A percentile compares a stretch with the other conserved stretches of the same genome.
Conservation (phyloP, 768 basidiomycete species). For the Rhodotorula kratochvilovae region DNA sequence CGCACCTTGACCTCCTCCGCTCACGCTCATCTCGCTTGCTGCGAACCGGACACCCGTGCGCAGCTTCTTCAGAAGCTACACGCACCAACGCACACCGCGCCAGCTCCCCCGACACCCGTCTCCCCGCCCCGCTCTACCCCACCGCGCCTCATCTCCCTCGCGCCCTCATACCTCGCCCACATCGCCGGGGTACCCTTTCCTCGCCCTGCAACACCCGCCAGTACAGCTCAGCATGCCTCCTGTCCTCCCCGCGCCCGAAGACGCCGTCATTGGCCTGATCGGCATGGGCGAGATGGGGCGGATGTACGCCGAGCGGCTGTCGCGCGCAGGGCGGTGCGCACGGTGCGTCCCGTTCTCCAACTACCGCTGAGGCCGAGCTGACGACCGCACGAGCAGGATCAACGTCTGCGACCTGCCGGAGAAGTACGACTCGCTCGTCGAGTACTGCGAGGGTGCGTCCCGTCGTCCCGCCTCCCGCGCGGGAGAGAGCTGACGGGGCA, state of each 20-base stretch:
- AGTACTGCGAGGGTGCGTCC: slow-evolving; percentile 59
- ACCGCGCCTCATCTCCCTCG: too few relatives aligned
- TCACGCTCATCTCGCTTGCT: too few relatives aligned
- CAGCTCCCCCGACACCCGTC: too few relatives aligned
- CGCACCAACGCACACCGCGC: too few relatives aligned
- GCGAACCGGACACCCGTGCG: too few relatives aligned
- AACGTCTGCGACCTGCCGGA: slow-evolving; percentile 80
- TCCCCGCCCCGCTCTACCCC: too few relatives aligned
- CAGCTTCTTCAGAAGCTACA: too few relatives aligned
- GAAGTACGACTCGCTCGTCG: slow-evolving; percentile 62
- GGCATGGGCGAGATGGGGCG: slow-evolving; percentile 97
- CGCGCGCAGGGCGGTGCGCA: slow-evolving; percentile 70
- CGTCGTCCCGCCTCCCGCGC: not conserved
- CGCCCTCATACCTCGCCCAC: too few relatives aligned
- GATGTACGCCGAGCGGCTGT: slow-evolving; percentile 81
- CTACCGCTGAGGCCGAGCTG: not conserved
- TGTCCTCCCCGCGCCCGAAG: not conserved
- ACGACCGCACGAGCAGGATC: slow-evolving; percentile 55
- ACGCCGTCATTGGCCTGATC: slow-evolving; percentile 68
- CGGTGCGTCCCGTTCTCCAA: slow-evolving; percentile 55
- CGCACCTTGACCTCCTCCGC: too few relatives aligned
- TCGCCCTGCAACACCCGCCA: too few relatives aligned
- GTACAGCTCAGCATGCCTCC: too few relatives aligned
- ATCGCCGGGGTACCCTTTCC: too few relatives aligned
- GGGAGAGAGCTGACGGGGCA: not conserved